Conservation (phyloP, 805 yeast species). For the Grigorovia yakushimaensis region DNA sequence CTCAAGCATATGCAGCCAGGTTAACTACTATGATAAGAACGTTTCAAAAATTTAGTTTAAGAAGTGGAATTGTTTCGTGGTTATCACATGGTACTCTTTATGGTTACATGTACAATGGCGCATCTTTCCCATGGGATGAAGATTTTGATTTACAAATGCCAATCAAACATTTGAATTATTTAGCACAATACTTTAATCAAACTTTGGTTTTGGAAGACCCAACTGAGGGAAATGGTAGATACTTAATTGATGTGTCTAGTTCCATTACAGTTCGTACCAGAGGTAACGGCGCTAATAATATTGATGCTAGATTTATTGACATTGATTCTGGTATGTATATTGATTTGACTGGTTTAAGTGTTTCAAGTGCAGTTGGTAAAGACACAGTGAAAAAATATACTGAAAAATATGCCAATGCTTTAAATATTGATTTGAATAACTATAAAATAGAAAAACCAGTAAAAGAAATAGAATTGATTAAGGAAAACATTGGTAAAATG, state of each 20-base stretch:
- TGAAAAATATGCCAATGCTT: background rate
- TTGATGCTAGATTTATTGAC: slow-evolving; percentile 67
- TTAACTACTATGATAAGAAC: slow-evolving; percentile 42
- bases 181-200: slow-evolving; percentile 36
- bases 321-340: slow-evolving; percentile 60
- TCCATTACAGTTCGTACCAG: slow-evolving; percentile 45
- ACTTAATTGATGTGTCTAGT: slow-evolving; percentile 40
- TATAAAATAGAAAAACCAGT: background rate
- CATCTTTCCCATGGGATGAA: slow-evolving; percentile 56
- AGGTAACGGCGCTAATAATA: slow-evolving; percentile 53
- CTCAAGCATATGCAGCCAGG: slow-evolving; percentile 6
- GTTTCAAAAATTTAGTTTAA: slow-evolving; percentile 40
- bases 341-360: slow-evolving; percentile 59
- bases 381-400: slow-evolving; percentile 1
- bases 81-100: slow-evolving; percentile 56
- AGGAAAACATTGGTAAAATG: slow-evolving; percentile 6
- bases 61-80: slow-evolving; percentile 45
- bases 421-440: background rate
- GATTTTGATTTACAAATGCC: slow-evolving; percentile 61
- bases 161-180: slow-evolving; percentile 33
- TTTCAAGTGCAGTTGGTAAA: slow-evolving; percentile 28
- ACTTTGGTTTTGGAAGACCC: slow-evolving; percentile 39
- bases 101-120: slow-evolving; percentile 58
- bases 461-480: background rate
- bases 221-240: slow-evolving; percentile 46